Conservation (phyloP, 2,329 filamentous ascomycete genomes). For the Pyricularia grisea region DNA sequence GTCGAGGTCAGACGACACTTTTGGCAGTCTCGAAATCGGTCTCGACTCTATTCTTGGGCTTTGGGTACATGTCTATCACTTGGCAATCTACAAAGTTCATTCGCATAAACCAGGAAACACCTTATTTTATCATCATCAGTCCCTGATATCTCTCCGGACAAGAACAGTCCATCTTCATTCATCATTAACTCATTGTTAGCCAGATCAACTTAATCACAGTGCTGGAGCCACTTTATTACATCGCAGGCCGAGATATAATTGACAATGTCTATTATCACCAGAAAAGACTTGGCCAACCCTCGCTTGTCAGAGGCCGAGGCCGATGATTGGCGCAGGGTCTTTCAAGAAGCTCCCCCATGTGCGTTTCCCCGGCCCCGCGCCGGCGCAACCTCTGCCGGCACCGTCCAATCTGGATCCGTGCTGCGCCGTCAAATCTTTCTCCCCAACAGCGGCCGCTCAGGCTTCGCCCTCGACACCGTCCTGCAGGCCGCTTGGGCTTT, state of each 20-base stretch:
- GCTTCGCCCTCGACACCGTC: background rate
- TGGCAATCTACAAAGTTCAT: background rate
- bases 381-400: background rate
- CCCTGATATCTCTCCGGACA: background rate
- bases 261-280: background rate
- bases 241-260: background rate
- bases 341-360: background rate
- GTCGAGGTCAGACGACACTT: background rate
- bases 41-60: background rate
- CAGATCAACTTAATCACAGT: background rate
- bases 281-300: background rate
- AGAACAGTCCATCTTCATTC: background rate
- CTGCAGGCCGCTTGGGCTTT: background rate
- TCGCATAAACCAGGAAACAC: background rate
- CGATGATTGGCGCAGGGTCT: background rate
- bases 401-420: conserved; percentile 2
- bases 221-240: background rate
- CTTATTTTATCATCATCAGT: background rate
- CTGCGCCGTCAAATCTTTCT: conserved; percentile 20
- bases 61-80: too few relatives aligned
- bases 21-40: background rate
- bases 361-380: background rate
- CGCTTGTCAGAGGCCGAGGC: background rate
- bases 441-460: conserved; percentile 3
- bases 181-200: background rate